These are phyloP conservation scores for Chenopodium quinoa DNA, from an alignment of 148 eudicot genomes.

Conservation along the genomic window DNA sequence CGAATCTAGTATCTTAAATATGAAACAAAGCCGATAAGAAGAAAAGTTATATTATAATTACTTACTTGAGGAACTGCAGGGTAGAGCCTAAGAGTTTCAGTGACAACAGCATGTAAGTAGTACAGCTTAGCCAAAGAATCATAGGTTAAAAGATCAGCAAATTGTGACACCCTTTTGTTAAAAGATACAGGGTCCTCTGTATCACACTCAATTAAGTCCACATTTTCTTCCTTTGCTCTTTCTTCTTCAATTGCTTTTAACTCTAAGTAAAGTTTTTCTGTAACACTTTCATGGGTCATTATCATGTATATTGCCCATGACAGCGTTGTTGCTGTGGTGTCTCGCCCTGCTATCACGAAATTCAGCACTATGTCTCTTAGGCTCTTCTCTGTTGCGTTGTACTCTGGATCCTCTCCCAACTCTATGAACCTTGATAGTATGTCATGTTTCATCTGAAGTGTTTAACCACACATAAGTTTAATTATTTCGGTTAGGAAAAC, in stretches of 20 bases:
- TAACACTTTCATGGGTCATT: slow-evolving; percentile 56
- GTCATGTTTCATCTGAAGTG: slow-evolving; percentile 70
- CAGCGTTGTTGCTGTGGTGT: slow-evolving; percentile 94
- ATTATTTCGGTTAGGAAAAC: not conserved
- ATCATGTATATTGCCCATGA: slow-evolving; percentile 94
- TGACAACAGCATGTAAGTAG: slow-evolving; percentile 84
- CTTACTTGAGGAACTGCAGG: slow-evolving; percentile 96
- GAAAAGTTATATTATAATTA: not conserved
- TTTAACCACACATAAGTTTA: not conserved
- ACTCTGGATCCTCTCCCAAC: slow-evolving; percentile 81
- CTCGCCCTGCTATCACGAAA: slow-evolving; percentile 94
- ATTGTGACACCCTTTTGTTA: slow-evolving; percentile 53
- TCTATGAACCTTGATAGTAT: slow-evolving; percentile 85
- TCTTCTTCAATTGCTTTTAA: slow-evolving; percentile 64
- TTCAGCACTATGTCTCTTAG: slow-evolving; percentile 90
- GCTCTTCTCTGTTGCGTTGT: slow-evolving; percentile 76
- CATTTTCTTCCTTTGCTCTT: slow-evolving; percentile 61
- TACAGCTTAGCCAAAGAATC: slow-evolving; percentile 65
- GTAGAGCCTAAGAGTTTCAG: slow-evolving; percentile 92
- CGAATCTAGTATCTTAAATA: too few species aligned
- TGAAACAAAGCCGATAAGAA: too few species aligned
- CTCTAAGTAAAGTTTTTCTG: slow-evolving; percentile 62
- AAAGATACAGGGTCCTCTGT: slow-evolving; percentile 49
- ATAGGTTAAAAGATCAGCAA: slow-evolving; percentile 63
- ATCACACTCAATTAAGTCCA: slow-evolving; percentile 44